Evolutionary conservation across 2,329 filamentous ascomycete species (phyloP).

Genomic region (Paecilomyces niveus): DNA sequence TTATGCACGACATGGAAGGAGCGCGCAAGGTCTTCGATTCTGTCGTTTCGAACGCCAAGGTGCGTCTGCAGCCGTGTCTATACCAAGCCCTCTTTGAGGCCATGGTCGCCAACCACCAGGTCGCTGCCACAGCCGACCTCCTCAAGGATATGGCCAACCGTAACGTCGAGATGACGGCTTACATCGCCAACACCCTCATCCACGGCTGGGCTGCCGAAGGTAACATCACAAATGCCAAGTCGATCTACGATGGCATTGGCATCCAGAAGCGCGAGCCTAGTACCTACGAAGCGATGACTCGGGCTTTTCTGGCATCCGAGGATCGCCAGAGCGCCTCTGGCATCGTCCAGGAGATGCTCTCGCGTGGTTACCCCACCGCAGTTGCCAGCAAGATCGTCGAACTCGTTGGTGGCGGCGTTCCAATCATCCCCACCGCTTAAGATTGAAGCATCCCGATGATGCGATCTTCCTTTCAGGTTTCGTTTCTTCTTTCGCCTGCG

Average conservation of each 20-base stretch:
- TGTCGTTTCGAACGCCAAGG: conserved; percentile 60
- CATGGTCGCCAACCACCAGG: conserved; percentile 90
- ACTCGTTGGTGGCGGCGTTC: conserved; percentile 54
- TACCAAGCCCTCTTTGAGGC: conserved; percentile 97
- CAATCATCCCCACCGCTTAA: conserved; percentile 17
- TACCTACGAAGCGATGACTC: conserved; percentile 98
- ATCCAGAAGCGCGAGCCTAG: conserved; percentile 81
- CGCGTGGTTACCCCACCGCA: conserved; percentile 80
- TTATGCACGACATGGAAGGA: conserved; percentile 80
- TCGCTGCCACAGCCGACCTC: conserved; percentile 66
- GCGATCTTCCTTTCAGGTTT: conserved; percentile 5
- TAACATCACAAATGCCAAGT: conserved; percentile 69
- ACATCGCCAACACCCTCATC: conserved; percentile 97
- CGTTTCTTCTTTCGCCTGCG: conserved; percentile 4
- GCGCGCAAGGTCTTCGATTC: conserved; percentile 76
- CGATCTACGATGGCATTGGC: conserved; percentile 72
- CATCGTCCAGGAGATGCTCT: conserved; percentile 85
- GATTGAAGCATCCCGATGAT: background rate
- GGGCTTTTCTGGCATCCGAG: conserved; percentile 80
- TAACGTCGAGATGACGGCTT: conserved; percentile 80
- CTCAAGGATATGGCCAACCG: conserved; percentile 67
- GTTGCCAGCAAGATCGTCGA: conserved; percentile 93
- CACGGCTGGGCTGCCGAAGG: conserved; percentile 89
- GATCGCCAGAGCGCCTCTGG: conserved; percentile 67
- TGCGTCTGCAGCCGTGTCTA: conserved; percentile 72